Evolutionary conservation across 2,329 filamentous ascomycete genomes (phyloP), one percentile per base, ranked within the genome.

Genomic region (Aureobasidium sp.): DNA sequence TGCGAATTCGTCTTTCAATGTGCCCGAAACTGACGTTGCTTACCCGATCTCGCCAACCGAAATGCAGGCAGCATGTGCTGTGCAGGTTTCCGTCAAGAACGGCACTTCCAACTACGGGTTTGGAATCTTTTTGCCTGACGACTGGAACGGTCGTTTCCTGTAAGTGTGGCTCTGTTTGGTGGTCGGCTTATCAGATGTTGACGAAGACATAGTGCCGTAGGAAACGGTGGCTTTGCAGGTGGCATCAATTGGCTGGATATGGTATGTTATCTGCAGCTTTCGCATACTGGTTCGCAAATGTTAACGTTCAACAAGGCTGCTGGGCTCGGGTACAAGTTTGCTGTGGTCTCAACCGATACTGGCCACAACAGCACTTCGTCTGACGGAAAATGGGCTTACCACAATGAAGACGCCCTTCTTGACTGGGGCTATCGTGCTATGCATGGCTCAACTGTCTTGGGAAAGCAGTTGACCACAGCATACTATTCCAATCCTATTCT

Each of bases 211-310:
- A 61, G 59, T 8, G 73, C 75, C 0, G 72, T 77, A 16, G 78
- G 78, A 3, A 79, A 79, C 67, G 76, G 77, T 36, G 78, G 77
- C 0, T 79, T 77, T 66, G 73, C 71, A 6, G 78, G 78, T 39
- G 77, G 78, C 13, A 76, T 80, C 60, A 79, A 79, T 61, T 79
- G 74, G 72, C 70, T 74, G 3, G 79, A 80, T 62, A 81, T 81
- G 78, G 79, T 64, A 41, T 60, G 67, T 32, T 9, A 15, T 41
- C 39, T 15, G 25, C 2, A n/a, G 4, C 11, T 37, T 3, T 37
- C 9, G 8, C 13, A 8, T 16, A 21, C 5, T 6, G 6, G 7
- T n/a, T 13, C 15, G 45, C 45, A 48, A 9, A 32, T 5, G 13
- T 8, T 32, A 5, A 32, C 29, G 3, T 11, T 13, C 3, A 34